Evolutionary conservation across 2,329 filamentous ascomycete species (phyloP), one percentile per base, ranked within the genome.

Genomic region (Fusarium setosum): DNA sequence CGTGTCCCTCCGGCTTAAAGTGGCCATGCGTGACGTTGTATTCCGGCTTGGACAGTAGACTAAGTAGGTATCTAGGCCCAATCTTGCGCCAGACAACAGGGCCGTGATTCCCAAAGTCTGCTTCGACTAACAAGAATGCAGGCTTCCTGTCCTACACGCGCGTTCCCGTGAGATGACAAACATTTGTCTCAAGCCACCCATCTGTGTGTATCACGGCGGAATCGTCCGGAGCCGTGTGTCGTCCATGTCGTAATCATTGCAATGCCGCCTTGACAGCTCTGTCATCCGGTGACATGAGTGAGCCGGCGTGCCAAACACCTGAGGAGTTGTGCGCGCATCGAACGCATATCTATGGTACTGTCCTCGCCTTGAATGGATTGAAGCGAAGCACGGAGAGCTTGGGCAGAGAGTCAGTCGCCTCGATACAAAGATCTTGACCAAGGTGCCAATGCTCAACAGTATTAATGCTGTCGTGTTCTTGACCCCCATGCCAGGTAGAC

Each of bases 101-200:
- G n/a, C n/a, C n/a, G n/a, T n/a, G n/a, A n/a, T 18, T 32, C 11
- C 32, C 10, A 23, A 53, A 42, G 29, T n/a, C 42, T 48, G 32
- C 20, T 40, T 55, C 37, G 44, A 31, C 29, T 23, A 60, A 44
- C 47, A 34, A 44, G 17, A 21, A 11, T 56, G 23, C n/a, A 21
- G 21, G 13, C 34, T 60, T 40, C 32, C 63, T 29, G 60, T 61
- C 52, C 49, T 51, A 61, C 70, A 61, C 55, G 42, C 63, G 26
- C 45, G 57, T 61, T 45, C 52, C 60, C 63, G 56, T 52, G 17
- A 41, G 56, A 58, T 61, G 66, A 70, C 70, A 71, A 65, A 67
- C 59, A 68, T 57, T 68, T 66, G 61, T 60, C 62, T 65, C 55
- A 61, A 62, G 67, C 52, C 59, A 58, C 49, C 44, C 47, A 48